Percentiles rank a stretch among this genome's conserved stretches.
Conservation (phyloP, 495 filamentous ascomycete genomes). For the Lasiosphaeriaceae sp. region DNA sequence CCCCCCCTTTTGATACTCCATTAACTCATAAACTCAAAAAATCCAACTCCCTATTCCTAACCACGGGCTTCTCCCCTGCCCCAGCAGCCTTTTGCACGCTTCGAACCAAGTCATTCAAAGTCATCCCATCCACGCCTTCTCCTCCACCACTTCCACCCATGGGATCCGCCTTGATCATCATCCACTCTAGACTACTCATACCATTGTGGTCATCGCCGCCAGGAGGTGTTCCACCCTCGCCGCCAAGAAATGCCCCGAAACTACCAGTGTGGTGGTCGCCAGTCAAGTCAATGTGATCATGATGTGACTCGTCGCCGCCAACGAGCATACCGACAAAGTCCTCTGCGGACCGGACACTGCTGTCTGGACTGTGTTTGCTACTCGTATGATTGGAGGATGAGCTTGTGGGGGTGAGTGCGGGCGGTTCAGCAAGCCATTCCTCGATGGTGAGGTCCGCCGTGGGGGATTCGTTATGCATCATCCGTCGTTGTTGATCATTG, state of each 20-base stretch:
- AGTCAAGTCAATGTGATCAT: too few species aligned
- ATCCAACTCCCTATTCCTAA: conserved; percentile 24
- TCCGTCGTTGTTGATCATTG: neutral
- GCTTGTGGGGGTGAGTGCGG: neutral
- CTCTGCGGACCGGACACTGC: too few species aligned
- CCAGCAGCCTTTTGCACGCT: conserved; percentile 1
- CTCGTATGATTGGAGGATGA: neutral
- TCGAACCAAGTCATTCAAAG: conserved; percentile 2
- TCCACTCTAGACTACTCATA: too few species aligned
- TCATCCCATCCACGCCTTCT: neutral
- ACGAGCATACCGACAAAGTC: neutral
- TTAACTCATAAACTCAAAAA: conserved; percentile 13
- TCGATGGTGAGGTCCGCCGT: conserved; percentile 25
- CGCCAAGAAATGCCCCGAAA: too few species aligned
- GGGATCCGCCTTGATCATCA: too few species aligned
- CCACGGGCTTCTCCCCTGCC: neutral
- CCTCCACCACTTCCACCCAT: neutral
- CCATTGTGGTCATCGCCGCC: too few species aligned
- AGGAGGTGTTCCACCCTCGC: too few species aligned
- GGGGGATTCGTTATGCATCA: neutral
- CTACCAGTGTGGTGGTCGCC: neutral
- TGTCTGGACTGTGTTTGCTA: neutral
- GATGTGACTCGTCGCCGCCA: neutral
- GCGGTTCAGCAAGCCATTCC: conserved; percentile 30
- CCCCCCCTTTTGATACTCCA: neutral